Evolutionary conservation across 2,329 filamentous ascomycete species (phyloP), one percentile per base, ranked within the genome.

Genomic region (Lasiodiplodia sp.): DNA sequence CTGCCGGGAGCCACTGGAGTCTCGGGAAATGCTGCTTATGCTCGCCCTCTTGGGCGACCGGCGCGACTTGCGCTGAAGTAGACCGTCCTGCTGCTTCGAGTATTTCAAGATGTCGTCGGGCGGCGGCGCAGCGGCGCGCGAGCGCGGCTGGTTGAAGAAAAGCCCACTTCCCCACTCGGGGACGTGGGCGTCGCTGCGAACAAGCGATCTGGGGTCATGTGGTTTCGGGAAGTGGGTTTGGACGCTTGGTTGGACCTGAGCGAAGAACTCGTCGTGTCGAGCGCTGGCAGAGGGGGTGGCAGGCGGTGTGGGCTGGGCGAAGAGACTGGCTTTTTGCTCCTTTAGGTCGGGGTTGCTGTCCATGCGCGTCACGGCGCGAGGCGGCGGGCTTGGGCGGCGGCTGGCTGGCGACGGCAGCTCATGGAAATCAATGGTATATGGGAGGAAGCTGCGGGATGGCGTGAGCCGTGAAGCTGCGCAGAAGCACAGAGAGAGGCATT

Each of bases 361-460:
- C 84, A 85, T 71, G 77, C 82, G 69, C 79, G 81, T 75, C 28
- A 72, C 68, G 23, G 69, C 70, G 5, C 74, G 75, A 47, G 75
- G 71, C 49, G 72, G 74, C 37, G 67, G 69, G 69, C 69, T 75
- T 25, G 70, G 71, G 49, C 70, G 72, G 38, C 72, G 75, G n/a
- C 58, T 64, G 68, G 71, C 71, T 37, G 80, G 73, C 8, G 71
- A 85, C 12, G 88, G 87, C 68, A 92, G 85, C 73, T 90, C 90
- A 66, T 83, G 77, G 79, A 98, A 98, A 79, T 97, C 90, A 75
- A 97, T 86, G 51, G 95, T 98, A 79, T 97, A 94, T 40, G 95
- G 95, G 44, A 97, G 87, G 78, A 97, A 97, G 68, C 94, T 97
- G 77, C n/a, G 62, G 71, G 57, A 16, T 37, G 47, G 16, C 34